Conservation (phyloP, 2,329 filamentous ascomycete species). For the Cladophialophora yegresii region DNA sequence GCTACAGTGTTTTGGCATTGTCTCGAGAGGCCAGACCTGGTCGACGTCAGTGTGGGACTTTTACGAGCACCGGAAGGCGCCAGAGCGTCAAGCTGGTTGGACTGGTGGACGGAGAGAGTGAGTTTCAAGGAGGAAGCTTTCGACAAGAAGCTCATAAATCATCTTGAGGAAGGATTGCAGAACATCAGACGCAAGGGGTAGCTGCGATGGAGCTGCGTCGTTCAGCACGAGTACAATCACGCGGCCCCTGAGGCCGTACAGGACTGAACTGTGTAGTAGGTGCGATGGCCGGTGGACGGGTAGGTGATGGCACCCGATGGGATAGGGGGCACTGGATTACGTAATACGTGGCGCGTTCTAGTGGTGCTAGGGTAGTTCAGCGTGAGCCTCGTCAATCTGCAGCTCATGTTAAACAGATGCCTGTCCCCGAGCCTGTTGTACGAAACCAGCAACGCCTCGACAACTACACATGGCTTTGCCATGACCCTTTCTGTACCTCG, state of each 20-base stretch:
- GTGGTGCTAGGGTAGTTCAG: too few species aligned
- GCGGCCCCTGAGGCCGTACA: too few species aligned
- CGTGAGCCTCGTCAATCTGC: neutral
- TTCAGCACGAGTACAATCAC: neutral
- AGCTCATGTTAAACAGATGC: neutral
- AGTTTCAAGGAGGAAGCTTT: conserved; percentile 61
- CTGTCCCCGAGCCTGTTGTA: neutral
- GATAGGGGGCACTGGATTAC: neutral
- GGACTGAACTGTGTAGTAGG: too few species aligned
- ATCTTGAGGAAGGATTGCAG: conserved; percentile 26
- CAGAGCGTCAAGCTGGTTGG: conserved; percentile 60
- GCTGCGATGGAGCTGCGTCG: neutral
- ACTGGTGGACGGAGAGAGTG: conserved; percentile 62
- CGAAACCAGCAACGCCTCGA: neutral
- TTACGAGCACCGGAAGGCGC: conserved; percentile 56
- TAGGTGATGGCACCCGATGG: neutral
- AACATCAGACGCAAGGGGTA: neutral
- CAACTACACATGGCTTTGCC: neutral
- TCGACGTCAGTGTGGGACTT: conserved; percentile 66
- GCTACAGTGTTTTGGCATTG: conserved; percentile 66
- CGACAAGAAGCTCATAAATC: conserved; percentile 38
- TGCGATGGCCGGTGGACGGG: neutral
- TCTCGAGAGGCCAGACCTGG: conserved; percentile 54
- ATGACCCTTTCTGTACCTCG: neutral
- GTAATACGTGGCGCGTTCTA: conserved; percentile 4